A percentile compares a stretch with the other conserved stretches of the same genome.
phyloP scores from a whole-genome alignment of 345 rosid species.

The Excoecaria cochinchinensis region DNA sequence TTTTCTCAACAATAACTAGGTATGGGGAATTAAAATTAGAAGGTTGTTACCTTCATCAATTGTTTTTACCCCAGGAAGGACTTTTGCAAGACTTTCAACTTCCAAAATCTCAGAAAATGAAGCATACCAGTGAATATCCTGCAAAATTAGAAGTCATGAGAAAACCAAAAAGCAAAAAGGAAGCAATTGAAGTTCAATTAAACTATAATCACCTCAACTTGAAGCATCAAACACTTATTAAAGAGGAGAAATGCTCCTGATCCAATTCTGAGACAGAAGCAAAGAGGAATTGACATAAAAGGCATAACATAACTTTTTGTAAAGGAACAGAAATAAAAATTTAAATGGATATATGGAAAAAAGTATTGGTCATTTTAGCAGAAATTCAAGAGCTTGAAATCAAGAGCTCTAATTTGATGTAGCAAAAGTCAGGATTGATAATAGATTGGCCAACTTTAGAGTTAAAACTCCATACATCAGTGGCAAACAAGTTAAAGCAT shows the following conservation, averaged over 20 bases:
- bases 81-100: constrained; percentile 48
- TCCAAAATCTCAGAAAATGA: constrained; percentile 63
- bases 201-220: constrained; percentile 58
- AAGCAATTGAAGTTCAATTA: constrained; percentile 4
- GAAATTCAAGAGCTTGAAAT: not conserved
- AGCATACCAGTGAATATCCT: constrained; percentile 51
- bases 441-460: not conserved
- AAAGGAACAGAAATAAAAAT: not conserved
- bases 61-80: constrained; percentile 60
- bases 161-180: constrained; percentile 11
- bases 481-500: not conserved
- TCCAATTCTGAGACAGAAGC: constrained; percentile 46
- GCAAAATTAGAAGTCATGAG: constrained; percentile 22
- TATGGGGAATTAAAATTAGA: not conserved
- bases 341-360: not conserved
- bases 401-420: not conserved
- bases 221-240: constrained; percentile 57
- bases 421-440: not conserved
- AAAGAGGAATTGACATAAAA: not conserved
- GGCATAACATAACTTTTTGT: not conserved
- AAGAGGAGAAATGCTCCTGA: constrained; percentile 53
- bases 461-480: not conserved
- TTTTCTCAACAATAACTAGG: not conserved
- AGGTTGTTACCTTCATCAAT: constrained; percentile 55
- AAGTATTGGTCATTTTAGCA: not conserved